Conservation (phyloP, 2,329 filamentous ascomycete species). For the Laburnicola sp. region DNA sequence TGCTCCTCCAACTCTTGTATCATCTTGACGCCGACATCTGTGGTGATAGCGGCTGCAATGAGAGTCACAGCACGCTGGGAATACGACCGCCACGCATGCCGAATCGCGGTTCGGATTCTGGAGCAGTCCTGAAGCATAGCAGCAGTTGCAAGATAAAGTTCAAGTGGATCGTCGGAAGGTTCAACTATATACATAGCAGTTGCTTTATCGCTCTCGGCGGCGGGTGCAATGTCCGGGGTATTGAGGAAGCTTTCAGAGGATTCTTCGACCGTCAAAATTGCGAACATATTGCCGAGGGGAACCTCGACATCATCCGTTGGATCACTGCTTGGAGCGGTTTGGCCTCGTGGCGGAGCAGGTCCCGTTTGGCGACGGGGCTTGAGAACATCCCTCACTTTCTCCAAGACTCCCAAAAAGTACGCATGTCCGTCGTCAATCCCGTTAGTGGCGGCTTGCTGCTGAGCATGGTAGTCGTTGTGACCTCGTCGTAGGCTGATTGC, state of each 20-base stretch:
- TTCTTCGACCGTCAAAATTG: constrained; percentile 42
- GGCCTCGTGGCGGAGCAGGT: not conserved
- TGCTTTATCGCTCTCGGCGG: constrained; percentile 5
- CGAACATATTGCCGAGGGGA: constrained; percentile 37
- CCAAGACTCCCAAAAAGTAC: constrained; percentile 43
- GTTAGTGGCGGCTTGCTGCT: not conserved
- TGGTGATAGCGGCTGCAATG: constrained; percentile 6
- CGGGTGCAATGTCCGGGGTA: constrained; percentile 32
- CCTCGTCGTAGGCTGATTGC: not conserved
- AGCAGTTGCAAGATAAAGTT: constrained; percentile 12
- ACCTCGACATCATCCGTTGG: not conserved
- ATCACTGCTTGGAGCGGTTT: not conserved
- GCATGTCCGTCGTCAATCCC: constrained; percentile 29
- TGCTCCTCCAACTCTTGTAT: constrained; percentile 8
- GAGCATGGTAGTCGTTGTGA: not conserved
- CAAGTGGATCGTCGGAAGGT: constrained; percentile 10
- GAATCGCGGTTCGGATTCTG: constrained; percentile 8
- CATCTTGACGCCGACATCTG: constrained; percentile 7
- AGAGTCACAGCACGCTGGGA: constrained; percentile 6
- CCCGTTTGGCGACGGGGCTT: constrained; percentile 12
- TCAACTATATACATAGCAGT: constrained; percentile 5
- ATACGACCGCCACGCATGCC: too few relatives aligned
- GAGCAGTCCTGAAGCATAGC: constrained; percentile 5
- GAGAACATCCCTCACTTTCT: constrained; percentile 39
- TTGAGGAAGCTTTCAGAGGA: constrained; percentile 44